Evolutionary conservation across 805 yeast species (phyloP), one percentile per base, ranked within the genome.

Genomic region (Soucietia sequanensis): DNA sequence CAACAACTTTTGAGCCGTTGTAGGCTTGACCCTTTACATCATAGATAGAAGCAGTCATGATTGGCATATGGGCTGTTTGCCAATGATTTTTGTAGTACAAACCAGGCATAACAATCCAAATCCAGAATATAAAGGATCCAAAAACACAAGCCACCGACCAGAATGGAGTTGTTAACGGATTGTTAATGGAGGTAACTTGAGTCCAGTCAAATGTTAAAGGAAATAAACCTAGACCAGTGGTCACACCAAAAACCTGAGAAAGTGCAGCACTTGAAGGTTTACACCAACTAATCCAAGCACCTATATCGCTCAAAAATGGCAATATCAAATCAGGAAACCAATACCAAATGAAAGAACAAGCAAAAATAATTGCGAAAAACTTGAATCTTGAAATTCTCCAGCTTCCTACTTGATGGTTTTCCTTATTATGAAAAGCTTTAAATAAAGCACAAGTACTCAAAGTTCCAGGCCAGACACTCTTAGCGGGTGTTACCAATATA

Each of bases 21-120:
- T 42, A 43, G 28, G 35, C 18, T 19, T 19, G 33, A 8, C 44
- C 48, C 3, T 38, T 30, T 31, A 34, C 37, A 37, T 49, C 51
- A 32, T 27, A 52, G 13, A 46, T 42, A 2, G 43, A 27, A 11
- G 34, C 22, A 5, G 48, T 41, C 37, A 50, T 41, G 31, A 53
- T 48, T 17, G 59, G 59, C 31, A 52, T 30, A 37, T 52, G 46
- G 14, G 37, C 44, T 9, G 56, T 39, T 20, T 54, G 41, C 56
- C 56, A 54, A 12, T 43, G 43, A 38, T 54, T 51, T 11, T 39
- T 33, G 37, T 51, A 54, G 39, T 54, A 51, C 10, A 54, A 32
- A 14, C 40, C 42, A 8, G 59, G 59, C 34, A 43, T 31, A 15
- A 47, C 39, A 12, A 40, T 34, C 51, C 48, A 44, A 24, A 44